Percentiles rank a stretch among this genome's conserved stretches.
These are phyloP conservation scores for Fusarium caatingaense DNA, from an alignment of 2,329 filamentous ascomycete species.

Conservation along the genomic window DNA sequence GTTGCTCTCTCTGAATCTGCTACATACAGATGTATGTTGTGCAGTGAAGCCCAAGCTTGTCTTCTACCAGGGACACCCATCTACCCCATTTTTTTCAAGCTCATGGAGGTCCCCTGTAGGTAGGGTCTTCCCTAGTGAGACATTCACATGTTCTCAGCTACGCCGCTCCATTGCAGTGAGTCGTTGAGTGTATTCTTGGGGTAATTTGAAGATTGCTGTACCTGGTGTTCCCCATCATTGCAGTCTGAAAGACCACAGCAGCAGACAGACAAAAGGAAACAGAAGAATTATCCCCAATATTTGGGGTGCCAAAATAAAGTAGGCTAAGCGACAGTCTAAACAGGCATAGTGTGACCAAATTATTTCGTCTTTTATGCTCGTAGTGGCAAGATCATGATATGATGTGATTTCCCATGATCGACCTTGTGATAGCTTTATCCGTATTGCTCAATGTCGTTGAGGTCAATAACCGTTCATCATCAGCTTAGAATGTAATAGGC, in stretches of 20 bases:
- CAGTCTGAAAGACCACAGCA: neutral
- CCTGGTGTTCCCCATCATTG: neutral
- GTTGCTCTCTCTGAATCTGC: neutral
- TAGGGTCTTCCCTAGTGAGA: constrained; percentile 6
- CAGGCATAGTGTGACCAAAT: neutral
- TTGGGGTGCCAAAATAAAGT: neutral
- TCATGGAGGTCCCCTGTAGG: neutral
- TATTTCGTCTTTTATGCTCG: neutral
- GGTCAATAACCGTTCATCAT: neutral
- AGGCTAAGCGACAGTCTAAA: neutral
- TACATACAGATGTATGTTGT: neutral
- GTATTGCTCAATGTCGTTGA: neutral
- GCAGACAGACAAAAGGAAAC: neutral
- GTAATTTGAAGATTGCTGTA: neutral
- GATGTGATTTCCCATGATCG: neutral
- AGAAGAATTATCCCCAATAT: neutral
- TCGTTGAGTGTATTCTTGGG: neutral
- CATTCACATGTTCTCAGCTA: constrained; percentile 8
- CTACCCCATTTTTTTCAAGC: constrained; percentile 1
- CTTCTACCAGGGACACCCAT: neutral
- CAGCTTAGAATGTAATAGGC: neutral
- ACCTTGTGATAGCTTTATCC: neutral
- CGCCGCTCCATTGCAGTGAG: constrained; percentile 8
- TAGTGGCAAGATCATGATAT: neutral
- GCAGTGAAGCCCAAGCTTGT: neutral